phyloP scores from a whole-genome alignment of 805 yeast genomes.

The Scheffersomyces ergatensis region DNA sequence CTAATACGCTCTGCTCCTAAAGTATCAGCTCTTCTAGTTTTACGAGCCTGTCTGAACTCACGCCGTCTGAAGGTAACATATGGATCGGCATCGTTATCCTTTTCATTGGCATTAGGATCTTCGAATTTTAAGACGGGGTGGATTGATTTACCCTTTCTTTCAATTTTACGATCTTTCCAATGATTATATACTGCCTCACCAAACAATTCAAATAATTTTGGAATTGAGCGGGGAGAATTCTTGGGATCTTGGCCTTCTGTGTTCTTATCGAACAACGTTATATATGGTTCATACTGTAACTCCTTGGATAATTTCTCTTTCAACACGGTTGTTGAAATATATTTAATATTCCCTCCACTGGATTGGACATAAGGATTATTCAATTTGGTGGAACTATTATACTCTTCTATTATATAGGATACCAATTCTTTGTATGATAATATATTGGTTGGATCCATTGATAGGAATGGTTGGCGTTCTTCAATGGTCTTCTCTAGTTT shows the following conservation, averaged over 20 bases:
- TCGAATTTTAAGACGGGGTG: conserved; percentile 80
- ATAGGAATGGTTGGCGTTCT: conserved; percentile 83
- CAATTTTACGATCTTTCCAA: conserved; percentile 76
- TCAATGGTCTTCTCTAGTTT: conserved; percentile 70
- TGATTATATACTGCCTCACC: conserved; percentile 74
- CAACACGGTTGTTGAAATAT: conserved; percentile 54
- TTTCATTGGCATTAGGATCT: conserved; percentile 69
- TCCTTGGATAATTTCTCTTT: conserved; percentile 57
- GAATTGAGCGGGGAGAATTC: conserved; percentile 41
- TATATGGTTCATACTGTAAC: conserved; percentile 51
- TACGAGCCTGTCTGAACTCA: conserved; percentile 92
- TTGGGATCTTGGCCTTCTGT: conserved; percentile 17
- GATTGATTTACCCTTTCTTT: conserved; percentile 64
- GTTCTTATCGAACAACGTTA: conserved; percentile 56
- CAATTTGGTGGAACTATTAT: conserved; percentile 22
- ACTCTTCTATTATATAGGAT: conserved; percentile 40
- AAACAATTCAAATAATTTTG: conserved; percentile 49
- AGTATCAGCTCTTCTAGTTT: conserved; percentile 91
- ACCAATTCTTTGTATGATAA: conserved; percentile 68
- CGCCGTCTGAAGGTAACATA: conserved; percentile 94
- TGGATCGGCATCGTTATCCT: conserved; percentile 87
- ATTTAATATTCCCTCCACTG: conserved; percentile 26
- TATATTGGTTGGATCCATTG: conserved; percentile 81
- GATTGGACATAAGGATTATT: conserved; percentile 22
- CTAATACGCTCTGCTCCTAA: conserved; percentile 84